Conservation (phyloP, 495 filamentous ascomycete genomes). For the Pseudotulostoma volvatum region DNA sequence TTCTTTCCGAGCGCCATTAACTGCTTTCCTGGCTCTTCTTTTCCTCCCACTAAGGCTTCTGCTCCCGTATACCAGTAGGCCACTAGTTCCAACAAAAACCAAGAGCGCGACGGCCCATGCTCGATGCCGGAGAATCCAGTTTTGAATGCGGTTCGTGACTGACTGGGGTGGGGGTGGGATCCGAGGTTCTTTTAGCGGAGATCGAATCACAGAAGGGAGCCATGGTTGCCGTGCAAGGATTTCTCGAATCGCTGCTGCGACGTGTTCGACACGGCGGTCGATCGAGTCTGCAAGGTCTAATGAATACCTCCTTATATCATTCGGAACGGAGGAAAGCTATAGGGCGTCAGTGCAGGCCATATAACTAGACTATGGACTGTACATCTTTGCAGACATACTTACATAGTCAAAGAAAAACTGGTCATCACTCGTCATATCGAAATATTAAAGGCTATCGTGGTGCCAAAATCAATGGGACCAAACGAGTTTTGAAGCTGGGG, state of each 20-base stretch:
- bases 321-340: conserved; percentile 56
- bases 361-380: neutral
- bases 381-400: conserved; percentile 6
- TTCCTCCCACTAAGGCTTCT: conserved; percentile 44
- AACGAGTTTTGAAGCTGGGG: no score
- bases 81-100: conserved; percentile 49
- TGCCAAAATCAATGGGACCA: neutral
- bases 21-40: conserved; percentile 56
- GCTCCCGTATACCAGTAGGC: conserved; percentile 46
- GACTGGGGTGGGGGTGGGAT: conserved; percentile 9
- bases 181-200: conserved; percentile 18
- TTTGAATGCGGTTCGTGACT: conserved; percentile 25
- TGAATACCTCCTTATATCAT: conserved; percentile 50
- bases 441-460: neutral
- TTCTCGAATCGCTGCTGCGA: conserved; percentile 45
- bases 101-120: conserved; percentile 51
- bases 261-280: conserved; percentile 56
- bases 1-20: conserved; percentile 74
- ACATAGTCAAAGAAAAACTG: conserved; percentile 36
- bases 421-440: conserved; percentile 35
- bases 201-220: conserved; percentile 20
- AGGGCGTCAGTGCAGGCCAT: conserved; percentile 1
- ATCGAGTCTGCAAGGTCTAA: conserved; percentile 55
- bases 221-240: conserved; percentile 37
- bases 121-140: conserved; percentile 55